These are phyloP conservation scores for Saitozyma podzolica DNA, from an alignment of 768 basidiomycete genomes.

Conservation along the genomic window DNA sequence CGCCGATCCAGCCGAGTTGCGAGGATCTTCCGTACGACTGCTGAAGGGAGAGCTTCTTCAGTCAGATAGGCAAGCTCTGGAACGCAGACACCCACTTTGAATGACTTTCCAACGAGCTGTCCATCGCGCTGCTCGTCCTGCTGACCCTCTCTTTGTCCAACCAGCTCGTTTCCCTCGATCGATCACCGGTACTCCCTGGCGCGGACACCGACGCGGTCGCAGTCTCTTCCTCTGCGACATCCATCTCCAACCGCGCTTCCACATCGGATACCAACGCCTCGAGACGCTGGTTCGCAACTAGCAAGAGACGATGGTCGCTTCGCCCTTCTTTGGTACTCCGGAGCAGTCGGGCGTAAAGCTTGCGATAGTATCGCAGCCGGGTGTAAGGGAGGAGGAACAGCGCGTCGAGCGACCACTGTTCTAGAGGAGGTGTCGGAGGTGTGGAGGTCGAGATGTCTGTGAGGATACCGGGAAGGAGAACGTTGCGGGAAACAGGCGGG, in stretches of 20 bases:
- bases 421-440: slow-evolving; percentile 60
- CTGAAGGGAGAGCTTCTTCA: slow-evolving; percentile 45
- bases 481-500: slow-evolving; percentile 75
- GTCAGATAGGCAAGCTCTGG: slow-evolving; percentile 12
- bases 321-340: slow-evolving; percentile 82
- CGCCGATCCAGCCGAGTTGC: slow-evolving; percentile 41
- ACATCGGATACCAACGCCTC: slow-evolving; percentile 69
- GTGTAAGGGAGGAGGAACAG: slow-evolving; percentile 83
- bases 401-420: slow-evolving; percentile 75
- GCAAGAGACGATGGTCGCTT: slow-evolving; percentile 79
- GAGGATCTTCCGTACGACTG: slow-evolving; percentile 34
- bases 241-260: slow-evolving; percentile 62
- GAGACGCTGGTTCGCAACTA: slow-evolving; percentile 76
- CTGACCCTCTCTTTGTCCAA: slow-evolving; percentile 38
- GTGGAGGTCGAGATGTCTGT: slow-evolving; percentile 65
- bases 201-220: slow-evolving; percentile 4
- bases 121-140: slow-evolving; percentile 36
- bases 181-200: slow-evolving; percentile 9
- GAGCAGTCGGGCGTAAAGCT: slow-evolving; percentile 78
- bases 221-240: slow-evolving; percentile 55
- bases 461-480: slow-evolving; percentile 68
- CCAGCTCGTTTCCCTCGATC: slow-evolving; percentile 37
- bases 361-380: slow-evolving; percentile 87
- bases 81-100: slow-evolving; percentile 33
- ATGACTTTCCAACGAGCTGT: slow-evolving; percentile 39